Evolutionary conservation across 2,329 filamentous ascomycete species (phyloP), one percentile per base, ranked within the genome.

Genomic region (Cladophialophora chaetospira): DNA sequence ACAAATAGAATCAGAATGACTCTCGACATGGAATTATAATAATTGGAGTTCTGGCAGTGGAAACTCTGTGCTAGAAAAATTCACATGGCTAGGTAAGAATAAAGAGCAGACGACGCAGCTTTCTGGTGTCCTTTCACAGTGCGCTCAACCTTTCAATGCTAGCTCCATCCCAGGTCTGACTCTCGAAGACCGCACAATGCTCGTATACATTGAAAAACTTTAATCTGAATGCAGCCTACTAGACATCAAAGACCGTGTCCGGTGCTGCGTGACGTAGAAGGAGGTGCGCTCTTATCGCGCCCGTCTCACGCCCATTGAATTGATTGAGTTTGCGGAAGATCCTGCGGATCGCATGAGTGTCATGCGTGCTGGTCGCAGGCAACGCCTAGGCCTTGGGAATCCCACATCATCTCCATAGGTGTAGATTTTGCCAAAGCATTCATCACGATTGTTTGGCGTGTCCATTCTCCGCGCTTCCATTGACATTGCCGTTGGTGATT

Each of bases 401-500:
- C 8, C 8, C 36, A 15, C 8, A 4, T 19, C 6, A 3, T 40
- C 36, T 40, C 36, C 5, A 21, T 8, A 3, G 9, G 35, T 4
- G 13, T 1, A 9, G 36, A 15, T 17, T 40, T 19, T 9, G 25
- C 15, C 6, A n/a, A 5, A n/a, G 23, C 3, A 11, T 4, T 15
- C 8, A 26, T 61, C 47, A 65, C 15, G 62, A 62, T 43, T 61
- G 60, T 55, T 66, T 66, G 23, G 53, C 42, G 48, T 65, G 65
- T 17, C 65, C 63, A 50, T 66, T 65, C 36, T 53, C 43, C 17
- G 58, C 53, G n/a, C 17, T 43, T 29, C 60, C 61, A 42, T 66
- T 66, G 21, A 49, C 33, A 13, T 68, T 66, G 29, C 57, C 64
- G 46, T 65, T 66, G 31, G 53, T 55, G 26, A 61, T 56, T 45